Evolutionary conservation across 768 basidiomycete species (phyloP), one percentile per base, ranked within the genome.

Genomic region (Suillus americanus): DNA sequence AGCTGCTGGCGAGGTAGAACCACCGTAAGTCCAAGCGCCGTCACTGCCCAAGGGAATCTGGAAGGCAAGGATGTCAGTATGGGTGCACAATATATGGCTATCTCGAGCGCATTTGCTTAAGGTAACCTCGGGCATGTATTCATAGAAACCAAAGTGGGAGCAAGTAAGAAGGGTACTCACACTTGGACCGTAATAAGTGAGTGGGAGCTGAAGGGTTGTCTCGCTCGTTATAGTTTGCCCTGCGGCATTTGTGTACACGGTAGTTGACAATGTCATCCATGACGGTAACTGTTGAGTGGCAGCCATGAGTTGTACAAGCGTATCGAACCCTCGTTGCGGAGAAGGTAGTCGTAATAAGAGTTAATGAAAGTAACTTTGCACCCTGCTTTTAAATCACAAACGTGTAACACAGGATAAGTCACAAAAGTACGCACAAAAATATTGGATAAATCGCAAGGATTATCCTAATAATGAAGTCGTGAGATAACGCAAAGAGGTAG

Each of bases 141-240:
- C n/a, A 25, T 40, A 25, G 9, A 40, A 40, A 25, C 28, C 10
- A 53, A 53, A 8, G 25, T 14, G 13, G 3, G 14, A 38, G 13
- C 38, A 38, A 38, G 53, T 3, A 53, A 30, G 18, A 16, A 37
- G 65, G 33, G 61, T 14, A 85, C 91, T 84, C 72, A 93, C 91
- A 74, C 88, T 88, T 61, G 92, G 91, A 37, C 92, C 92, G 68
- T 85, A 92, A 76, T 94, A 94, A 0, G 92, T 93, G 68, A 92
- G 78, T 46, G 92, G 90, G 59, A 93, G 72, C 68, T 82, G 85
- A 33, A 91, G 69, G 12, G 89, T 78, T 30, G 86, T 87, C 50
- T 81, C 79, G 16, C 89, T 91, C 56, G 84, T 79, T 62, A 86
- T 69, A 40, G 83, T 81, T 25, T 76, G 75, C 57, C 89, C 90